These are phyloP conservation scores for Thielaviopsis musarum DNA, from an alignment of 2,329 filamentous ascomycete genomes.

Conservation along the genomic window DNA sequence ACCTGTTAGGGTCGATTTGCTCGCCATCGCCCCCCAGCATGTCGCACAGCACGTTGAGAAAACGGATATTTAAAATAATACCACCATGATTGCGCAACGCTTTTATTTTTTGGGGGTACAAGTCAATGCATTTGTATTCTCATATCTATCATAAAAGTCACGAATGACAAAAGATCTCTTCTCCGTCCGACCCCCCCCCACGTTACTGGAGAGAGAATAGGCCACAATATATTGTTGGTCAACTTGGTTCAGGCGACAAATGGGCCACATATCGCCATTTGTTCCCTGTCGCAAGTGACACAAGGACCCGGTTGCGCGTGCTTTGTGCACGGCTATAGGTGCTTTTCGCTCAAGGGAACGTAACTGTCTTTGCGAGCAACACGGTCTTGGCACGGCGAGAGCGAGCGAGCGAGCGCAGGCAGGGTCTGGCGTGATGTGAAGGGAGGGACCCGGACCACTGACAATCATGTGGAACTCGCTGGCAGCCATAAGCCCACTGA, in stretches of 20 bases:
- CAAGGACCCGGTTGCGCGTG: not conserved
- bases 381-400: no score
- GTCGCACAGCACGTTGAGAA: not conserved
- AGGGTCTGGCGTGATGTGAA: no score
- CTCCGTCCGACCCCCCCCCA: not conserved
- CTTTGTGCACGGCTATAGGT: not conserved
- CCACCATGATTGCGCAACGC: not conserved
- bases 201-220: no score
- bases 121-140: not conserved
- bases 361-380: no score
- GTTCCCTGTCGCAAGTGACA: not conserved
- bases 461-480: no score
- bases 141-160: not conserved
- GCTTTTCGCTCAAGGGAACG: no score
- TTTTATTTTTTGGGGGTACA: not conserved
- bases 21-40: not conserved
- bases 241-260: not conserved
- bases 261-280: not conserved
- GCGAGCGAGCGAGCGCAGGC: no score
- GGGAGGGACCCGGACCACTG: no score
- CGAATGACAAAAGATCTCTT: no score
- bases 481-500: no score
- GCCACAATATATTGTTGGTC: no score
- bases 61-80: not conserved
- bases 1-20: not conserved